Conservation (phyloP, 768 basidiomycete species). For the Coprinellus micaceus region DNA sequence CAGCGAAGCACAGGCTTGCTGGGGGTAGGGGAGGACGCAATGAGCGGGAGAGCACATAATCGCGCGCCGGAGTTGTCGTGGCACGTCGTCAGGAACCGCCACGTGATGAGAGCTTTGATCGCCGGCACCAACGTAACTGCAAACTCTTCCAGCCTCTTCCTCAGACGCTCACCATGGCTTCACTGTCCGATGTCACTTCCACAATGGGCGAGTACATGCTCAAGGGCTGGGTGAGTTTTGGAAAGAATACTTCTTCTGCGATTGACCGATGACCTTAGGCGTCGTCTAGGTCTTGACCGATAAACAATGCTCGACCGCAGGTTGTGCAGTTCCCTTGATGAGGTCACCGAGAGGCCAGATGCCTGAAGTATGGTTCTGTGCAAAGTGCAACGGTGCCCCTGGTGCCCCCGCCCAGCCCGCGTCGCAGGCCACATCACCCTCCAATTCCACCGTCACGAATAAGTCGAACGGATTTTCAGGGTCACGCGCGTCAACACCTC, state of each 20-base stretch:
- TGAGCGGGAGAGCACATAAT: background rate
- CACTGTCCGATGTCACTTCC: conserved; percentile 53
- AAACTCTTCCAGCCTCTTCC: background rate
- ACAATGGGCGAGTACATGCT: conserved; percentile 70
- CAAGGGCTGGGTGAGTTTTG: conserved; percentile 63
- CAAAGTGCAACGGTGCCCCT: conserved; percentile 50
- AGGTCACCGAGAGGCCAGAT: conserved; percentile 55
- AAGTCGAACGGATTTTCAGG: background rate
- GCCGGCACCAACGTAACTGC: no score
- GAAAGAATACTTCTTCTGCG: background rate
- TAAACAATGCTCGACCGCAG: conserved; percentile 49
- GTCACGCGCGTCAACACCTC: conserved; percentile 63
- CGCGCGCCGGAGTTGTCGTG: conserved; percentile 26
- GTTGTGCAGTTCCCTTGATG: conserved; percentile 69
- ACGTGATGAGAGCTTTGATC: background rate
- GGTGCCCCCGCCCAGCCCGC: conserved; percentile 25
- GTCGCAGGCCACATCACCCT: no score
- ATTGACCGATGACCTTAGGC: background rate
- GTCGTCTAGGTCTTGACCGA: conserved; percentile 58
- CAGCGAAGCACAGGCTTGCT: conserved; percentile 9
- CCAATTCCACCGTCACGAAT: background rate
- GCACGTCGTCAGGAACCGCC: conserved; percentile 18
- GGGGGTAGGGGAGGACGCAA: conserved; percentile 2
- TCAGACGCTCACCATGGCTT: conserved; percentile 37
- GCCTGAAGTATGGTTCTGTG: conserved; percentile 54